phyloP scores from a whole-genome alignment of 2,329 filamentous ascomycete genomes.

The Epicoccum nigrum region DNA sequence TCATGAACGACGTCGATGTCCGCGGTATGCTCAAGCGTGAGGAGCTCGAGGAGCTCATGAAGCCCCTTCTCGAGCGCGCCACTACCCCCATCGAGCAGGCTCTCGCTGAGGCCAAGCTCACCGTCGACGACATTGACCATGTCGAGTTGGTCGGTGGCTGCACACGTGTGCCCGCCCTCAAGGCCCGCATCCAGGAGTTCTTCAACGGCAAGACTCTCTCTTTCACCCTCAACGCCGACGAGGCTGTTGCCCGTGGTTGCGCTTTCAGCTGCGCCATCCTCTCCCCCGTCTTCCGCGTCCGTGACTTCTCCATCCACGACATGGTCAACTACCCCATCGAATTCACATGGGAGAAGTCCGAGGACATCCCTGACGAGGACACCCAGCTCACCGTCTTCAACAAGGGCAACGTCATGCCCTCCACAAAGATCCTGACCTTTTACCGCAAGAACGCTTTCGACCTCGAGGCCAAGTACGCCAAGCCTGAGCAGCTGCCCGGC shows the following conservation, averaged over 20 bases:
- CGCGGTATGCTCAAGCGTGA: slow-evolving; percentile 87
- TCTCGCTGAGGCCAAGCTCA: slow-evolving; percentile 90
- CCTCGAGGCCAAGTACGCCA: slow-evolving; percentile 90
- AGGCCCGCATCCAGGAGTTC: slow-evolving; percentile 86
- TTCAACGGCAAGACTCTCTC: slow-evolving; percentile 89
- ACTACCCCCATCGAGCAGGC: slow-evolving; percentile 84
- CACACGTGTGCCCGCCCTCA: slow-evolving; percentile 90
- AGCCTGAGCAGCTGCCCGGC: slow-evolving; percentile 84
- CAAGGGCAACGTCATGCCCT: slow-evolving; percentile 94
- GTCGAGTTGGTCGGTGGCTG: slow-evolving; percentile 94
- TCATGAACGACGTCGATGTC: slow-evolving; percentile 98
- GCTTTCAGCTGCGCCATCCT: slow-evolving; percentile 98
- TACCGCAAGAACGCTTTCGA: slow-evolving; percentile 98
- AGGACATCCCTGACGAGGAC: slow-evolving; percentile 97
- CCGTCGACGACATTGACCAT: slow-evolving; percentile 87
- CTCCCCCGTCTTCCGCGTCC: slow-evolving; percentile 96
- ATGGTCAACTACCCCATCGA: slow-evolving; percentile 98
- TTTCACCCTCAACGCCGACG: slow-evolving; percentile 97
- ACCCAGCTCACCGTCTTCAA: slow-evolving; percentile 97
- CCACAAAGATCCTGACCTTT: slow-evolving; percentile 98
- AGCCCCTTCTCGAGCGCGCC: slow-evolving; percentile 78
- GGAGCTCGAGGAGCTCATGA: slow-evolving; percentile 89
- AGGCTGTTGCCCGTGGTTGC: slow-evolving; percentile 93
- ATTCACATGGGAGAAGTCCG: slow-evolving; percentile 98
- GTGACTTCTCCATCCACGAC: slow-evolving; percentile 96